phyloP scores from a whole-genome alignment of 441 rosid genomes.

The Populus hybrid region DNA sequence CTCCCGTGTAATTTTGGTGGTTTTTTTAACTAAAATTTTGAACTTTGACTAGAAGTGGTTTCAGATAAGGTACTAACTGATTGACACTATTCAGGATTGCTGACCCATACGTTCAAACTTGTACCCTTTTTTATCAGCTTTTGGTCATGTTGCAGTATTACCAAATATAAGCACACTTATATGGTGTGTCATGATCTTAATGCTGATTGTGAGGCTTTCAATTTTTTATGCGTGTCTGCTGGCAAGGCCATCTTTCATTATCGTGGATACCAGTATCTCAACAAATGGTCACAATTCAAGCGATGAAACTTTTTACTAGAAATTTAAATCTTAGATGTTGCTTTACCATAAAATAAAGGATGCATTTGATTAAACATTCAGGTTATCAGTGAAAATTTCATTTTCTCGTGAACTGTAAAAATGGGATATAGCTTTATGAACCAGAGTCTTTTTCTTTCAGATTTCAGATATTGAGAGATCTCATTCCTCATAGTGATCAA shows the following conservation, averaged over 20 bases:
- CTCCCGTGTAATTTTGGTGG: neutral
- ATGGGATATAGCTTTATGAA: neutral
- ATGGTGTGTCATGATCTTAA: neutral
- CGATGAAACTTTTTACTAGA: neutral
- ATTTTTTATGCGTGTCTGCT: neutral
- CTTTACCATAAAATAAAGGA: neutral
- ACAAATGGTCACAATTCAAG: neutral
- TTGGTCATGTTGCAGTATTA: neutral
- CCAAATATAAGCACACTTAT: neutral
- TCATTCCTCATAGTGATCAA: conserved; percentile 87
- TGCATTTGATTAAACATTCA: neutral
- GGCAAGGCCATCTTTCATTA: neutral
- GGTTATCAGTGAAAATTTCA: neutral
- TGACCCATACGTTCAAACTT: neutral
- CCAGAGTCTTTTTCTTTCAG: conserved; percentile 36
- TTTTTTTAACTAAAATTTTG: neutral
- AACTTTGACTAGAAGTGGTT: neutral
- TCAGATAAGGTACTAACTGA: neutral
- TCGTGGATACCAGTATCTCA: neutral
- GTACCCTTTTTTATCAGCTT: neutral
- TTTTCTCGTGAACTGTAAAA: neutral
- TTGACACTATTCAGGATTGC: neutral
- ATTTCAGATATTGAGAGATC: conserved; percentile 85
- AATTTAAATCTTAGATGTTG: neutral
- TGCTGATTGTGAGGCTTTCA: neutral